Base-by-base conservation (phyloP, 176 grass and related monocot species). In the Zea luxurians region DNA sequence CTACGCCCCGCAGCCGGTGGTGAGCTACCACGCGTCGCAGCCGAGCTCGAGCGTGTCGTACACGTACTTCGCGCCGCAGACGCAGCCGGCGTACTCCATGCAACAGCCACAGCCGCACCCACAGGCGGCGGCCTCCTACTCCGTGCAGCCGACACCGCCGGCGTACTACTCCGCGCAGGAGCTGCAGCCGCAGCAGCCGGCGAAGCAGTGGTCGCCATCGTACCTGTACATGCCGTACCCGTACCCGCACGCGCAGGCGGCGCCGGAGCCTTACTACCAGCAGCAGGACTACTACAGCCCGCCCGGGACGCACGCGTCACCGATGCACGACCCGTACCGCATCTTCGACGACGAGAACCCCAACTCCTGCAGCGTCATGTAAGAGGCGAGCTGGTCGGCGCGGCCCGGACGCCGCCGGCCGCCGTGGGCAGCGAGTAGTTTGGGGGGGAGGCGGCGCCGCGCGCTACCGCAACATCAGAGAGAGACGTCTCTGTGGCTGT, bases 311-410 rank as follows among this genome's bases (percentile, higher is more conserved):
- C 80, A 81, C 52, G 75, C 83, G 13, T 47, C 79, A 37, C 84
- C 78, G 64, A 76, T 41, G 10, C 68, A 93, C 5, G 84, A 84
- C 66, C 61, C 82, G 64, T 87, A 90, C 71, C 48, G 75, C 74
- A 75, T 90, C 12, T 94, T 94, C 83, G 87, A 91, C 61, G 92
- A 94, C 73, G 92, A 94, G 69, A 89, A 94, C 82, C 86, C 89
- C 15, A 91, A 94, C 82, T 78, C 89, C 12, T 94, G 92, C 59
- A 89, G 81, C 62, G 52, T 94, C 71, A 91, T 94, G 92, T 94
- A 83, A 58, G n/a, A 21, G 7, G 16, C 89, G 38, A 37, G n/a
- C 13, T 49, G 6, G 50, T 48, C 5, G 7, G 12, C 67, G 35
- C 48, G 2, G 10, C 10, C 27, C 27, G 27, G 27, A 0, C 38